These are phyloP conservation scores for Schizothecium vesticola DNA, from an alignment of 495 filamentous ascomycete genomes.

Conservation along the genomic window DNA sequence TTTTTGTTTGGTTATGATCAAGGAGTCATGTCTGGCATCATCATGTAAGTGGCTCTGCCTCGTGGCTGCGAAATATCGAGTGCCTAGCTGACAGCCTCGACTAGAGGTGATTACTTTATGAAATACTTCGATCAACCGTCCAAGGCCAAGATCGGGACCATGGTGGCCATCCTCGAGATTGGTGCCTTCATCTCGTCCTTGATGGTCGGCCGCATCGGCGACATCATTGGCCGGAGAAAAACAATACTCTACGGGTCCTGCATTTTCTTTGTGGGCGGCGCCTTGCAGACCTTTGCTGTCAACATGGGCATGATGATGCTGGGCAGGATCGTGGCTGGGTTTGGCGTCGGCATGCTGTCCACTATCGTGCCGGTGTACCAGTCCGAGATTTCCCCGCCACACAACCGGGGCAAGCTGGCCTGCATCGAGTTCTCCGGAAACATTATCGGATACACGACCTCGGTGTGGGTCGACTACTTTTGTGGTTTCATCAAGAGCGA, in stretches of 20 bases:
- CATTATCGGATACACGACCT: slow-evolving; percentile 89
- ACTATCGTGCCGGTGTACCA: slow-evolving; percentile 98
- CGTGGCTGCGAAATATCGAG: not conserved
- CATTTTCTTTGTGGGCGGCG: slow-evolving; percentile 87
- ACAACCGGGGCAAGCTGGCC: slow-evolving; percentile 90
- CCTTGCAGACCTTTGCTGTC: slow-evolving; percentile 72
- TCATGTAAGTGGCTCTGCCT: slow-evolving; percentile 63
- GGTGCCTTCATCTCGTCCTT: slow-evolving; percentile 90
- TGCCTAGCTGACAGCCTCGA: not conserved
- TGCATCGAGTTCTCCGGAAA: slow-evolving; percentile 99
- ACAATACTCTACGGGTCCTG: slow-evolving; percentile 92
- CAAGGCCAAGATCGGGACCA: slow-evolving; percentile 79
- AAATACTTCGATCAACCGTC: slow-evolving; percentile 89
- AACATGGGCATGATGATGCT: slow-evolving; percentile 90
- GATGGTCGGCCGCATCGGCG: slow-evolving; percentile 81
- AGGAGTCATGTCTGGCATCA: slow-evolving; percentile 98
- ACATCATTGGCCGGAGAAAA: slow-evolving; percentile 81
- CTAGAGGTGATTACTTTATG: slow-evolving; percentile 76
- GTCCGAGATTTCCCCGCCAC: slow-evolving; percentile 94
- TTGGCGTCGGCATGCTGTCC: slow-evolving; percentile 89
- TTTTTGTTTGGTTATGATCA: slow-evolving; percentile 99
- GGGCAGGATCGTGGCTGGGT: slow-evolving; percentile 83
- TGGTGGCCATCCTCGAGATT: slow-evolving; percentile 93
- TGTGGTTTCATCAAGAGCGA: slow-evolving; percentile 84
- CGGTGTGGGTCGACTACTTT: slow-evolving; percentile 98